Evolutionary conservation across 805 yeast species (phyloP), one percentile per base, ranked within the genome.

Genomic region (Candida endomychidarum): DNA sequence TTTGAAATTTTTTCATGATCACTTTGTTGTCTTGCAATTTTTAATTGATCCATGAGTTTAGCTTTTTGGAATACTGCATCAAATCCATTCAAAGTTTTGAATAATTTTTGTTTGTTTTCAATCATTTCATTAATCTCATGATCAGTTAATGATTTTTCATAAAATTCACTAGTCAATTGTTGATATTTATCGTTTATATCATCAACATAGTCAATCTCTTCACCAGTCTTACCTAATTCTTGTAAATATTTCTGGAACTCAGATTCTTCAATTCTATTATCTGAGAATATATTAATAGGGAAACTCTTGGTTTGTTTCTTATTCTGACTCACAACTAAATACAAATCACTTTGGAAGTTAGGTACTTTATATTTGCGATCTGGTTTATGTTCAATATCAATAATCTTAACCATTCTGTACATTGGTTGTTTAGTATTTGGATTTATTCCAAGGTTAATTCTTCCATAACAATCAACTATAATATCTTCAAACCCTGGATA

Each of bases 331-430:
- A 87, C 91, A 38, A 78, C 70, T 49, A 91, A 70, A 49, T 77
- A 80, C 10, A 72, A 59, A 47, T 75, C 77, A 42, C 74, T 70
- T 46, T 68, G 70, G 40, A 61, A 65, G 18, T 62, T 68, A 12
- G 67, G 60, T 31, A 77, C 49, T 24, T 58, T 58, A 51, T 77
- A 77, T 8, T 67, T 63, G 41, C 63, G 68, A 25, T 60, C 61
- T 2, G 72, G 72, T 9, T 47, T 52, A 34, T 67, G 62, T 18
- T 74, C 75, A 7, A 85, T 77, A 40, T 77, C 83, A 49, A 81
- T 84, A 31, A 93, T 80, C 56, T 78, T 83, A 35, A 91, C 95
- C 78, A 91, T 75, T 52, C 97, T 75, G 63, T 93, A 91, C 38
- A 78, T 76, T 8, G 83, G 75, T 53, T 71, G 68, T 21, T 83